A percentile compares a stretch with the other conserved stretches of the same genome.
These are phyloP conservation scores for Phaeosphaeria sp. DNA, from an alignment of 2,329 filamentous ascomycete species.

Conservation along the genomic window DNA sequence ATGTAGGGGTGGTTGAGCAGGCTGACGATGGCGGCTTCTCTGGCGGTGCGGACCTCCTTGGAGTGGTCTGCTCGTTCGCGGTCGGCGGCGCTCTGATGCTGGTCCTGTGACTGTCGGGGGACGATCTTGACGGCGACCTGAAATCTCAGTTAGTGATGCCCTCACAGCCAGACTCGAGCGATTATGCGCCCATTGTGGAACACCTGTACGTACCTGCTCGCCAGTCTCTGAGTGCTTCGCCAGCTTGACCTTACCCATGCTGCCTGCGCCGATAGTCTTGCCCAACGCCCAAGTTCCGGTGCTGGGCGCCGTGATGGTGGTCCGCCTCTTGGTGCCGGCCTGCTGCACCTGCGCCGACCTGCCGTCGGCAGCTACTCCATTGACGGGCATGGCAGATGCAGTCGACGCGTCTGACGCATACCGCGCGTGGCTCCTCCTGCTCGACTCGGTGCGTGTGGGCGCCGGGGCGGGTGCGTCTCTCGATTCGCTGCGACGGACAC, in stretches of 20 bases:
- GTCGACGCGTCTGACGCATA: conserved; percentile 55
- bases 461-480: conserved; percentile 58
- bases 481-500: conserved; percentile 68
- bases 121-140: conserved; percentile 98
- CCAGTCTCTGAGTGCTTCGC: conserved; percentile 88
- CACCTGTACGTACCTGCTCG: conserved; percentile 73
- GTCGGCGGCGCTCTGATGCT: conserved; percentile 74
- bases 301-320: conserved; percentile 83
- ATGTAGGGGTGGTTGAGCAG: conserved; percentile 95
- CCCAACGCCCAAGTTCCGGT: conserved; percentile 92
- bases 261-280: conserved; percentile 96
- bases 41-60: conserved; percentile 92
- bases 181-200: background rate
- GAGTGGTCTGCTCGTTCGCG: conserved; percentile 93
- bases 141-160: conserved; percentile 11
- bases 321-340: conserved; percentile 59
- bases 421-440: conserved; percentile 54
- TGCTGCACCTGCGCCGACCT: conserved; percentile 23
- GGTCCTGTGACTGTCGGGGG: conserved; percentile 85
- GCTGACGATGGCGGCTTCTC: conserved; percentile 95
- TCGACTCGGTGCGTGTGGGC: conserved; percentile 62
- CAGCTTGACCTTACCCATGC: conserved; percentile 98
- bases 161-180: background rate
- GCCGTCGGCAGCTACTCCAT: conserved; percentile 45
- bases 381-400: conserved; percentile 45